Evolutionary conservation across 352 stramenopile genomes (phyloP).

Genomic region (Pythium phragmitis): DNA sequence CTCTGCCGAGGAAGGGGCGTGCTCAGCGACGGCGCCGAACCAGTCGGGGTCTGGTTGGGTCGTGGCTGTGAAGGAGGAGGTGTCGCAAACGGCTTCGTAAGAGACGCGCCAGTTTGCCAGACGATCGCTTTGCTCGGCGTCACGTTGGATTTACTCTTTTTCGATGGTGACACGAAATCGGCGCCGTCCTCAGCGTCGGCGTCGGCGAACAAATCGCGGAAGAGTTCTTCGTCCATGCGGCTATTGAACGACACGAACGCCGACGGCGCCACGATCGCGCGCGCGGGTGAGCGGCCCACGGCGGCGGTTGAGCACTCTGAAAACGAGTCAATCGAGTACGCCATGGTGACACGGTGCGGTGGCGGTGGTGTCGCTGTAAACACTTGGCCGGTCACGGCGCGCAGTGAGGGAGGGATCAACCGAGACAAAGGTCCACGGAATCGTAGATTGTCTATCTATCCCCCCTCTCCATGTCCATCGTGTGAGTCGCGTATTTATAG

Average conservation of each 20-base stretch:
- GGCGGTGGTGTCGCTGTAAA: conserved; percentile 5
- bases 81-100: conserved; percentile 15
- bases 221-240: conserved; percentile 63
- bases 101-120: conserved; percentile 22
- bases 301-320: conserved; percentile 44
- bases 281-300: conserved; percentile 36
- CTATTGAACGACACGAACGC: conserved; percentile 7
- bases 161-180: neutral
- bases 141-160: conserved; percentile 10
- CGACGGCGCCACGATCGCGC: conserved; percentile 10
- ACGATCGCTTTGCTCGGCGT: conserved; percentile 16
- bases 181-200: conserved; percentile 29
- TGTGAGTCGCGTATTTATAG: neutral
- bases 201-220: conserved; percentile 53
- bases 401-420: neutral
- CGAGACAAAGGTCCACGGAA: too few species aligned
- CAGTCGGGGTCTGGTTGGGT: neutral
- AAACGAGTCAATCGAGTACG: conserved; percentile 61
- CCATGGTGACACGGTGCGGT: conserved; percentile 2
- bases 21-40: conserved; percentile 18
- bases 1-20: conserved; percentile 39
- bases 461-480: too few species aligned
- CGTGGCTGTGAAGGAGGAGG: conserved; percentile 4
- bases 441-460: too few species aligned
- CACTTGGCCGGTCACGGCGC: conserved; percentile 7